Evolutionary conservation across 306 rosid genomes (phyloP).

Genomic region (Hylodesmum podocarpum): DNA sequence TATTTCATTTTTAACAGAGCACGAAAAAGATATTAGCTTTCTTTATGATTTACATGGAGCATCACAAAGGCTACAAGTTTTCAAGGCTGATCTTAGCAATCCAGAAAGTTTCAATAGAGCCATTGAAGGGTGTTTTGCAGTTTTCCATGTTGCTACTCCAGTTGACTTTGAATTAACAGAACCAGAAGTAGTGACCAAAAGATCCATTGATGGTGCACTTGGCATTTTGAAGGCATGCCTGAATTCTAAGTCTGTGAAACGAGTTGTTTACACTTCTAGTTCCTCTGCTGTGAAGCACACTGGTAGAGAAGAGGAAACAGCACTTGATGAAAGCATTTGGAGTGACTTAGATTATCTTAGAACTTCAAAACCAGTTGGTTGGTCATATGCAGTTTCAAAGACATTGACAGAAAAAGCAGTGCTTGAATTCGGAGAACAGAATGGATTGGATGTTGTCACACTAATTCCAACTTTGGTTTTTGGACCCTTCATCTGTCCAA

Average conservation of each 20-base stretch:
- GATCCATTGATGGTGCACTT: constrained; percentile 53
- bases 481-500: constrained; percentile 66
- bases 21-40: constrained; percentile 44
- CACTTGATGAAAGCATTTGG: constrained; percentile 58
- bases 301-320: constrained; percentile 11
- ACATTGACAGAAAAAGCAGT: constrained; percentile 60
- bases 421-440: constrained; percentile 48
- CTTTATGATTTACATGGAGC: constrained; percentile 56
- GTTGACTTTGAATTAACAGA: constrained; percentile 35
- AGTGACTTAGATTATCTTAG: constrained; percentile 40
- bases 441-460: constrained; percentile 62
- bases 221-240: constrained; percentile 56
- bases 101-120: constrained; percentile 51
- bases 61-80: constrained; percentile 46
- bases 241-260: constrained; percentile 41
- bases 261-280: constrained; percentile 64
- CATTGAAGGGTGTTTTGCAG: constrained; percentile 57
- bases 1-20: constrained; percentile 1
- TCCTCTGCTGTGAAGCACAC: constrained; percentile 25
- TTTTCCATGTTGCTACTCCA: constrained; percentile 58
- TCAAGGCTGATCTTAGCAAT: constrained; percentile 48
- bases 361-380: constrained; percentile 5
- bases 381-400: constrained; percentile 50
- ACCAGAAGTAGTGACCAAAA: constrained; percentile 40
- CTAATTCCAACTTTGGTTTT: constrained; percentile 47